Evolutionary conservation across 345 rosid species (phyloP).

Genomic region (Lumnitzera racemosa): DNA sequence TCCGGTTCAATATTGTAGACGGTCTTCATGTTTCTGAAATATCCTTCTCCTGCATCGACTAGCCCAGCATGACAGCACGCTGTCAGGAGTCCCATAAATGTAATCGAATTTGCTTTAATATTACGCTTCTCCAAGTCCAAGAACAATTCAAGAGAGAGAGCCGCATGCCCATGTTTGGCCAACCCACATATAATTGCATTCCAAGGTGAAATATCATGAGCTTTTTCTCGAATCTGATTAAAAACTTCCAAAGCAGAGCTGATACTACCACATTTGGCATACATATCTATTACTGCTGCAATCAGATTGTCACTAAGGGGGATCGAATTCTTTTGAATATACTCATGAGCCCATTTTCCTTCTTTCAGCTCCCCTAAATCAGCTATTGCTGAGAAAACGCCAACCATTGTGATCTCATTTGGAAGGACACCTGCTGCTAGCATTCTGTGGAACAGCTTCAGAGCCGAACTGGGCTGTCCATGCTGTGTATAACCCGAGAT

Average conservation of each 20-base stretch:
- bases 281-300: conserved; percentile 85
- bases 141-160: conserved; percentile 47
- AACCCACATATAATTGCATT: conserved; percentile 75
- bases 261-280: conserved; percentile 85
- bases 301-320: conserved; percentile 53
- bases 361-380: conserved; percentile 47
- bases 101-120: conserved; percentile 47
- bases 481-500: conserved; percentile 63
- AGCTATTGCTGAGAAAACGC: conserved; percentile 68
- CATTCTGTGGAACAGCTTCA: conserved; percentile 56
- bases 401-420: conserved; percentile 71
- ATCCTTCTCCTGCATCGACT: conserved; percentile 45
- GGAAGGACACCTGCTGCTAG: conserved; percentile 43
- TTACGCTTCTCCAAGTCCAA: conserved; percentile 35
- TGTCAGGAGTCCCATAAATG: conserved; percentile 69
- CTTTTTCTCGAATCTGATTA: conserved; percentile 30
- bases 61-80: conserved; percentile 78
- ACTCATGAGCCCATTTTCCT: conserved; percentile 59
- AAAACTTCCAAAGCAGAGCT: conserved; percentile 51
- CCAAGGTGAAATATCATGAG: conserved; percentile 63
- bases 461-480: conserved; percentile 41
- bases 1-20: conserved; percentile 45
- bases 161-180: conserved; percentile 62
- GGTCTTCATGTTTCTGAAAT: conserved; percentile 51
- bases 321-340: conserved; percentile 31